Conservation (phyloP, 805 yeast genomes). For the Barnettozyma botsteinii region DNA sequence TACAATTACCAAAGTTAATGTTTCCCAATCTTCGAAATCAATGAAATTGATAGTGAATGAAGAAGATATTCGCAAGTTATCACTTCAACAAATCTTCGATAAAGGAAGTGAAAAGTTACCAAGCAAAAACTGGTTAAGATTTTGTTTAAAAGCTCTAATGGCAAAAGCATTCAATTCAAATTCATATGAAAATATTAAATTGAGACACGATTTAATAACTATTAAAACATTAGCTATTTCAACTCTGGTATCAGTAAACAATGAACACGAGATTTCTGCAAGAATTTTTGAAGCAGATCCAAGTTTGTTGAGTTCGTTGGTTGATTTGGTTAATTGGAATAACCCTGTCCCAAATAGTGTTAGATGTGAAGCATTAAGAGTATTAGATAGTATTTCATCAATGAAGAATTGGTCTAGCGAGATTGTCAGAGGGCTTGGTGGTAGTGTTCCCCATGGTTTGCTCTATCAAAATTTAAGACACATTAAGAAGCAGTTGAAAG, state of each 20-base stretch:
- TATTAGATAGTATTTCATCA: conserved; percentile 63
- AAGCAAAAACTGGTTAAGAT: conserved; percentile 55
- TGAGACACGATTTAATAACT: conserved; percentile 55
- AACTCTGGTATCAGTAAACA: conserved; percentile 50
- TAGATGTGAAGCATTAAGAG: conserved; percentile 54
- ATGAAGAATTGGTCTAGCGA: conserved; percentile 71
- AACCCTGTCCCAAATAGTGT: conserved; percentile 46
- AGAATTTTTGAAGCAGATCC: conserved; percentile 70
- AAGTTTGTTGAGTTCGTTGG: conserved; percentile 58
- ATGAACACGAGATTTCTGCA: conserved; percentile 55
- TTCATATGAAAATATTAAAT: conserved; percentile 44
- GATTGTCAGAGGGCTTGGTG: conserved; percentile 70
- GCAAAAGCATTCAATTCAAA: conserved; percentile 69
- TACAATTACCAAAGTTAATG: not conserved
- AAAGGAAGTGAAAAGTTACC: conserved; percentile 56
- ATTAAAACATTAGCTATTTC: conserved; percentile 66
- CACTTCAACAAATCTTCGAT: conserved; percentile 59
- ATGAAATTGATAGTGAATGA: conserved; percentile 46
- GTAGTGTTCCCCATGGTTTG: conserved; percentile 81
- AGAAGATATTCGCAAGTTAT: conserved; percentile 47
- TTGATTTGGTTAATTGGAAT: conserved; percentile 70
- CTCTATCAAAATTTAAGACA: conserved; percentile 65
- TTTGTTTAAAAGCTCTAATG: conserved; percentile 51
- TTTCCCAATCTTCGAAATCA: conserved; percentile 34
- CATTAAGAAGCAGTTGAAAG: conserved; percentile 46